A percentile compares a stretch with the other conserved stretches of the same genome.
These are phyloP conservation scores for Boletus subcaerulescens DNA, from an alignment of 768 basidiomycete species.

Conservation along the genomic window DNA sequence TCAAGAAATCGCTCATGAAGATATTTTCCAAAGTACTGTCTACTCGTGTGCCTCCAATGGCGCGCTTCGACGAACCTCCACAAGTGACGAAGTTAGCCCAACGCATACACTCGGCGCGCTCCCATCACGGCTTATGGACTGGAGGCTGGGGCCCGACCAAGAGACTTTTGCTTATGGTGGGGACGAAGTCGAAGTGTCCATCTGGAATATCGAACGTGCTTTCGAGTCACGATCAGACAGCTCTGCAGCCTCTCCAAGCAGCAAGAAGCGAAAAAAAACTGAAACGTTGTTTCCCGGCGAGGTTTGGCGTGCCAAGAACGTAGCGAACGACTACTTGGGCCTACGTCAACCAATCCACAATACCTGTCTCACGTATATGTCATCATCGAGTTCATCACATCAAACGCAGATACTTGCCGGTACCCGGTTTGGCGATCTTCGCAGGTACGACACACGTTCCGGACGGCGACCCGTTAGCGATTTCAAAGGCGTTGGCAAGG, in stretches of 20 bases:
- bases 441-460: conserved; percentile 73
- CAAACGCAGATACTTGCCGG: conserved; percentile 63
- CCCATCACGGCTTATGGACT: conserved; percentile 67
- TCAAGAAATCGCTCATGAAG: conserved; percentile 1
- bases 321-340: conserved; percentile 71
- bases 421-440: conserved; percentile 68
- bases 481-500: conserved; percentile 59
- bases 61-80: conserved; percentile 52
- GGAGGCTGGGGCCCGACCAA: conserved; percentile 53
- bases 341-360: conserved; percentile 79
- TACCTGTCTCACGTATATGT: conserved; percentile 61
- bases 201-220: conserved; percentile 73
- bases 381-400: conserved; percentile 33
- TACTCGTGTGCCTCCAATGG: conserved; percentile 79
- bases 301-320: conserved; percentile 84
- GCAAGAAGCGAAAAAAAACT: conserved; percentile 55
- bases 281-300: conserved; percentile 66
- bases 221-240: conserved; percentile 30
- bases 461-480: conserved; percentile 65
- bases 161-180: conserved; percentile 77
- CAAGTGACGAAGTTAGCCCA: conserved; percentile 25
- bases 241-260: conserved; percentile 10
- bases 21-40: conserved; percentile 30
- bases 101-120: conserved; percentile 41
- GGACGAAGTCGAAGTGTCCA: conserved; percentile 79